phyloP scores from a whole-genome alignment of 1,139 yeast species.

The Candida tetrigidarum region DNA sequence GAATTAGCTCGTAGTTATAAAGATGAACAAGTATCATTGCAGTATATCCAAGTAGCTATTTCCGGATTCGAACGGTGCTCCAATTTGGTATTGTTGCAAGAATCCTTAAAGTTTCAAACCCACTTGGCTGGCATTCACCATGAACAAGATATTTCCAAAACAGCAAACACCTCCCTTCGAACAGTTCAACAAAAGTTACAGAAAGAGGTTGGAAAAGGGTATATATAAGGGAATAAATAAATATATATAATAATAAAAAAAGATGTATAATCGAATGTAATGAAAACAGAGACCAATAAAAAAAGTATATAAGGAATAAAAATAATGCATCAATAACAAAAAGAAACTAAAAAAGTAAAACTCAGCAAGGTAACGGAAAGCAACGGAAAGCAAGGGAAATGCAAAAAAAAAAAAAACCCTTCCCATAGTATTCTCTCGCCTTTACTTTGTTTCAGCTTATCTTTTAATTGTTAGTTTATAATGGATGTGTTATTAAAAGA shows the following conservation, averaged over 20 bases:
- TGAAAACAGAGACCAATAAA: background rate
- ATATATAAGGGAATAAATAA: conserved; percentile 1
- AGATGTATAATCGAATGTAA: conserved; percentile 2
- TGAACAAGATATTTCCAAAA: background rate
- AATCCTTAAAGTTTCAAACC: conserved; percentile 37
- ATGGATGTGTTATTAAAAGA: background rate
- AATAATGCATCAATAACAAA: conserved; percentile 4
- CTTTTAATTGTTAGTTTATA: background rate
- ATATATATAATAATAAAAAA: background rate
- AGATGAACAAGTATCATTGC: conserved; percentile 28
- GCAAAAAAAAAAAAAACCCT: background rate
- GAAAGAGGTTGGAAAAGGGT: conserved; percentile 4
- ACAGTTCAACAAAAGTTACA: conserved; percentile 21
- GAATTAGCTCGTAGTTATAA: conserved; percentile 35
- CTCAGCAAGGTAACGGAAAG: too few species aligned
- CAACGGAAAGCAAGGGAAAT: too few species aligned
- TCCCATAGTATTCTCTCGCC: too few species aligned
- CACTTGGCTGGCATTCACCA: conserved; percentile 32
- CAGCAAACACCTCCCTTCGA: background rate
- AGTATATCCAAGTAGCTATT: conserved; percentile 45
- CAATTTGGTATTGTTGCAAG: conserved; percentile 30
- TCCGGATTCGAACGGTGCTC: conserved; percentile 43
- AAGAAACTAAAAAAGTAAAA: background rate
- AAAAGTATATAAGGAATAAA: background rate
- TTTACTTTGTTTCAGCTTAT: too few species aligned